Evolutionary conservation across 1,284 basidiomycete genomes (phyloP).

Genomic region (Leccinum fuscescens): DNA sequence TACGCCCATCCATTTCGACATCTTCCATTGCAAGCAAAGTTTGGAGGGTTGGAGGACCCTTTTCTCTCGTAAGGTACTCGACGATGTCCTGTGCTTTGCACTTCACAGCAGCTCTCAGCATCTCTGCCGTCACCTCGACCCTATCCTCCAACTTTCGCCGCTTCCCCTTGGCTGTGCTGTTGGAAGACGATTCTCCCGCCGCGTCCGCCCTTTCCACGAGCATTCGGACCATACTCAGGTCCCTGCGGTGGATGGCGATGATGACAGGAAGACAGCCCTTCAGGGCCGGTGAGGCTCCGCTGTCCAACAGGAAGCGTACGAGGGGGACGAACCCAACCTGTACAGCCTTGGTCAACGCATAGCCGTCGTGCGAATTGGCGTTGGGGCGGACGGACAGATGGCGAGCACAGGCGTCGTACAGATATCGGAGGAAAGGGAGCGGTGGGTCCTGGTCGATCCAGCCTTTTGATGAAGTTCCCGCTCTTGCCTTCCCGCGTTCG

Average conservation of each 20-base stretch:
- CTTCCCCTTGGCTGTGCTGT: constrained; percentile 38
- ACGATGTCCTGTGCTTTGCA: constrained; percentile 65
- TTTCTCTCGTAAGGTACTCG: constrained; percentile 73
- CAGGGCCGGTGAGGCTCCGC: constrained; percentile 67
- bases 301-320: constrained; percentile 63
- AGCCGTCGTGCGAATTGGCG: constrained; percentile 68
- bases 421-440: constrained; percentile 53
- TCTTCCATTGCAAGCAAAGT: too few species aligned
- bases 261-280: constrained; percentile 65
- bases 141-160: constrained; percentile 59
- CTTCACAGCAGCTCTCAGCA: constrained; percentile 66
- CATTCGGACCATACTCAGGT: constrained; percentile 66
- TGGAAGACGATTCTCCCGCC: constrained; percentile 5
- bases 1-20: too few species aligned
- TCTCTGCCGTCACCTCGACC: constrained; percentile 49
- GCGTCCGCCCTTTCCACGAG: constrained; percentile 61
- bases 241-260: constrained; percentile 70
- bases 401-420: constrained; percentile 41
- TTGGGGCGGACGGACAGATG: constrained; percentile 40
- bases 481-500: neutral
- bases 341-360: constrained; percentile 76
- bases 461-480: neutral
- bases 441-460: constrained; percentile 35
- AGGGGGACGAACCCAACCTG: constrained; percentile 62
- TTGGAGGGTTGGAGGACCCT: too few species aligned